phyloP scores from a whole-genome alignment of 345 rosid species.

The Crucihimalaya himalaica region DNA sequence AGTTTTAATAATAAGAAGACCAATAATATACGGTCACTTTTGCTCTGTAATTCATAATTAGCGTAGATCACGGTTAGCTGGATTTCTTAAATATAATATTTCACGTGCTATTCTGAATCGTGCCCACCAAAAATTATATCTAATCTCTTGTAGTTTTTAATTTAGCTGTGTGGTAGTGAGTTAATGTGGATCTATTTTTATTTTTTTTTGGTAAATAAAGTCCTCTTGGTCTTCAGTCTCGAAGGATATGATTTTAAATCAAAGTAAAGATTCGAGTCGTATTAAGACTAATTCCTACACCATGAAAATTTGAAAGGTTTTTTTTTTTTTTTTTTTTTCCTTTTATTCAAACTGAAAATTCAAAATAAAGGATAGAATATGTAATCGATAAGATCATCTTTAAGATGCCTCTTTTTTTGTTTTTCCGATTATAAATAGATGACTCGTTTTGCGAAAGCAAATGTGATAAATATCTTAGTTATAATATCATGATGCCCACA shows the following conservation, averaged over 20 bases:
- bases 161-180: constrained; percentile 11
- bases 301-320: constrained; percentile 21
- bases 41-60: constrained; percentile 28
- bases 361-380: constrained; percentile 31
- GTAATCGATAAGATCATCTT: constrained; percentile 15
- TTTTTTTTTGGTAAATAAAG: not conserved
- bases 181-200: constrained; percentile 28
- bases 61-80: constrained; percentile 43
- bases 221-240: constrained; percentile 16
- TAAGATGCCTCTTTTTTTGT: not conserved
- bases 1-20: too few relatives aligned
- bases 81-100: constrained; percentile 26
- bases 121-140: constrained; percentile 34
- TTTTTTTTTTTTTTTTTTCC: not conserved
- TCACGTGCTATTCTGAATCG: constrained; percentile 41
- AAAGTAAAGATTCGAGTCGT: constrained; percentile 30
- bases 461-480: not conserved
- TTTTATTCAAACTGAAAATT: constrained; percentile 8
- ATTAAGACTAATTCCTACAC: constrained; percentile 14
- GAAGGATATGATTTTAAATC: constrained; percentile 34
- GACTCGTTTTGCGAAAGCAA: not conserved
- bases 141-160: not conserved
- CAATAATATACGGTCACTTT: constrained; percentile 27
- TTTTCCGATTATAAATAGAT: not conserved
- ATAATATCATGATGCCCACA: not conserved